These are phyloP conservation scores for Tremella mesenterica DNA, from an alignment of 768 basidiomycete species.

Conservation along the genomic window DNA sequence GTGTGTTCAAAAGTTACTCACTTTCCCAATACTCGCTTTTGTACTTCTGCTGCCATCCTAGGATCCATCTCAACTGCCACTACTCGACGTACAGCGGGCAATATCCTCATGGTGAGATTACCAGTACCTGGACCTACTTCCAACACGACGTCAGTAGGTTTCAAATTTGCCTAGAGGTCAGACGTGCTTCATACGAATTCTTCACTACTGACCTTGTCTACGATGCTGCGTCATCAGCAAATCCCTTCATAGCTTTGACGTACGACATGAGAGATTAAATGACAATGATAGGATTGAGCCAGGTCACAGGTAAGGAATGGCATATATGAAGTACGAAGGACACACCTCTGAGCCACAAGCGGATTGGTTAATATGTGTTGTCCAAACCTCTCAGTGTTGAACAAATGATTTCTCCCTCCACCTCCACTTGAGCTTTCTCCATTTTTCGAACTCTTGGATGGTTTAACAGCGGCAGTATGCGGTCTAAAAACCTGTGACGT, in stretches of 20 bases:
- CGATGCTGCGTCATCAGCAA: slow-evolving; percentile 48
- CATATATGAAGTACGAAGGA: neutral
- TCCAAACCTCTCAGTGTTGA: slow-evolving; percentile 86
- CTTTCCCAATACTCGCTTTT: slow-evolving; percentile 97
- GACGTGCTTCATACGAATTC: neutral
- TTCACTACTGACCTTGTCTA: slow-evolving; percentile 51
- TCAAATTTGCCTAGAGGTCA: slow-evolving; percentile 65
- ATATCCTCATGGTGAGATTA: slow-evolving; percentile 84
- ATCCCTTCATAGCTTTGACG: neutral
- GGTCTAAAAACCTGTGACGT: slow-evolving; percentile 34
- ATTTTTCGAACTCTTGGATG: slow-evolving; percentile 23
- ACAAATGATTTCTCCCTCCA: slow-evolving; percentile 39
- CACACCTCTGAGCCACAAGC: slow-evolving; percentile 76
- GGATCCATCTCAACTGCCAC: slow-evolving; percentile 91
- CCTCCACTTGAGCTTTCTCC: slow-evolving; percentile 15
- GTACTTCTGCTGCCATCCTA: slow-evolving; percentile 94
- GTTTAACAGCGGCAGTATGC: slow-evolving; percentile 27
- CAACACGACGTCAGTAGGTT: slow-evolving; percentile 88
- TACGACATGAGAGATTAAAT: slow-evolving; percentile 11
- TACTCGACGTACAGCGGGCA: slow-evolving; percentile 85
- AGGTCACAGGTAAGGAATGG: too few species aligned
- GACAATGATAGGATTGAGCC: too few species aligned
- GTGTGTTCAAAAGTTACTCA: too few species aligned
- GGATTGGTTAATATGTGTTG: slow-evolving; percentile 97
- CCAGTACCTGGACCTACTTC: slow-evolving; percentile 98